Evolutionary conservation across 805 yeast species (phyloP), one percentile per base, ranked within the genome.

Genomic region (Kodamaea restingae): DNA sequence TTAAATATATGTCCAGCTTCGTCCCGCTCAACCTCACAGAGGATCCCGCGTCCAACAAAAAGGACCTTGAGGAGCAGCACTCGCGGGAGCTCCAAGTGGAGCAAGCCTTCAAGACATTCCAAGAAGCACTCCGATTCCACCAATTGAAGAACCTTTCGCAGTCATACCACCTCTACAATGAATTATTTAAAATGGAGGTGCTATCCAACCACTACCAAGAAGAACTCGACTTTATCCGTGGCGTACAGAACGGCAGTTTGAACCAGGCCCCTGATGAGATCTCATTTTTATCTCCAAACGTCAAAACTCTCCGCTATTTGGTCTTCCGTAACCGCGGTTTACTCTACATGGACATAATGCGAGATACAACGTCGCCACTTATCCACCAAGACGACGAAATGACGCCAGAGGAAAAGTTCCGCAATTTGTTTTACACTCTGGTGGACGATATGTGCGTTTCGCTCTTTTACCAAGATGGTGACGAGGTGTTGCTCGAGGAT

Each of bases 21-120:
- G 72, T 81, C 22, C 95, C 98, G 2, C 70, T 90, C 32, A 91
- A 91, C 52, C 63, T 82, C 33, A 75, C 75, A 29, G 91, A 84
- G 41, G 95, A 85, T 53, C 86, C 84, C 36, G 61, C 75, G 4
- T 62, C 61, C 14, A 67, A 76, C 25, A 91, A 86, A 46, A 64
- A 66, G 42, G 71, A 64, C 40, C 48, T 60, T 28, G 84, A 82
- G 24, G 96, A 90, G 47, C 91, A 88, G 47, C 95, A 88, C 52
- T 84, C 97, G 1, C 69, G 96, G 35, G 99, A 93, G 56, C 67
- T 91, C 17, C 97, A 91, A 62, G 73, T 81, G 15, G 98, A 93
- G 58, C 85, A 84, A 53, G 93, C 95, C 3, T 82, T 84, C 56
- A 78, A 77, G 48, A 61, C 80, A 9, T 88, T 84, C 55, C 87